Conservation (phyloP, 164 flowering plant genomes). For the Vitis amurensis region DNA sequence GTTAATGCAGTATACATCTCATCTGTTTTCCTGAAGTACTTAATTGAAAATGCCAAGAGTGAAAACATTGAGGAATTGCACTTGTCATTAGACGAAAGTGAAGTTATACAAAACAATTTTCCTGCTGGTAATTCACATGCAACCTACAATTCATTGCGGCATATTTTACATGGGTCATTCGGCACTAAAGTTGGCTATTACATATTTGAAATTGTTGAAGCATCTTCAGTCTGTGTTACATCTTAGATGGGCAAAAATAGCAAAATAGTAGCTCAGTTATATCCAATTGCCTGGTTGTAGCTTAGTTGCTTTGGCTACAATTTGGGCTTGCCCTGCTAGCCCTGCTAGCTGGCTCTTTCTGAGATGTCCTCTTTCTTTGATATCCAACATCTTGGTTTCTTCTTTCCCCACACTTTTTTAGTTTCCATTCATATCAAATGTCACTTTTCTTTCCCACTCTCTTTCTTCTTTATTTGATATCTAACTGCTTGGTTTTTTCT, state of each 20-base stretch:
- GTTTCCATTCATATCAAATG: no score
- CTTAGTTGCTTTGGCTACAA: not conserved
- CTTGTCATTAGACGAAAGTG: constrained; percentile 65
- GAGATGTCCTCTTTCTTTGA: no score
- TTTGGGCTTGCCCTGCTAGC: not conserved
- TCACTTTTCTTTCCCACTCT: no score
- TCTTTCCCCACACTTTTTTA: no score
- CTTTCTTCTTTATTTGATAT: no score
- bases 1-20: constrained; percentile 77
- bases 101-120: constrained; percentile 43
- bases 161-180: not conserved
- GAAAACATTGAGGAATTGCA: constrained; percentile 62
- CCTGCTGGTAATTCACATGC: constrained; percentile 41
- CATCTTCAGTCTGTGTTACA: no score
- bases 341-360: not conserved
- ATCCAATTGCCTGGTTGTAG: not conserved
- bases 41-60: constrained; percentile 76
- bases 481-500: no score
- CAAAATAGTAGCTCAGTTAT: no score
- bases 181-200: no score
- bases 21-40: constrained; percentile 75
- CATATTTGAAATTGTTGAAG: not conserved
- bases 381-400: no score
- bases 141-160: not conserved
- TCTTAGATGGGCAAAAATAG: not conserved